Base-by-base conservation (phyloP, 2,329 filamentous ascomycete species). In the Epichloe coenophiala region DNA sequence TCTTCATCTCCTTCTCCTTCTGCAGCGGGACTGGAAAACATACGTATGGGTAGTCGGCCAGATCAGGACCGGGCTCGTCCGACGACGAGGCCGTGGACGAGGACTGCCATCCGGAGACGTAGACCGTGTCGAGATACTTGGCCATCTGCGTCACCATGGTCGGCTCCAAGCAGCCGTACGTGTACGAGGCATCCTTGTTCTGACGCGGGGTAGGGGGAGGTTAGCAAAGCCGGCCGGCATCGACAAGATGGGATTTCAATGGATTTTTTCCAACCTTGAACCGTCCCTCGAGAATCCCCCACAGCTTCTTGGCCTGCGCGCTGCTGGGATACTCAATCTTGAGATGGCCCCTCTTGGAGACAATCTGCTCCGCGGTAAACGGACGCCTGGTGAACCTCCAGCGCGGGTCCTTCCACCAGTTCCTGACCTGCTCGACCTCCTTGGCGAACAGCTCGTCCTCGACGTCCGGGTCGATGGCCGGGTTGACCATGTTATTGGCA, bases 111-210 rank as follows among this genome's bases (percentile, higher is more conserved):
- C 93, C 93, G 50, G 93, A 97, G 55, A 98, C 93, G 68, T 98
- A 98, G 66, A 98, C 88, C 36, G 93, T 98, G 65, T 98, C 93
- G 55, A 98, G 78, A 69, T 94, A 97, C 71, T 97, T 95, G 61
- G 91, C 91, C 93, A 98, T 98, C 70, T 98, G 93, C 31, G 93
- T 97, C 66, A 98, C 80, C 87, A 96, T 96, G 51, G 95, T 95
- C 11, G 93, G 93, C 65, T 98, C 93, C 57, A 98, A 77, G 71
- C 93, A 97, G 63, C 93, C 93, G 65, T 96, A 98, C 52, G 93
- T 98, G 73, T 84, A 95, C 70, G 88, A 94, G 45, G 87, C 87
- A 63, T 93, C 86, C 61, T 81, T 81, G 63, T 31, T 31, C 27
- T 31, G 27, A 27, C 23, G 7, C 1, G 2, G 27, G 6, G 6